These are phyloP conservation scores for Prunus mira DNA, from an alignment of 306 rosid genomes.

Conservation along the genomic window DNA sequence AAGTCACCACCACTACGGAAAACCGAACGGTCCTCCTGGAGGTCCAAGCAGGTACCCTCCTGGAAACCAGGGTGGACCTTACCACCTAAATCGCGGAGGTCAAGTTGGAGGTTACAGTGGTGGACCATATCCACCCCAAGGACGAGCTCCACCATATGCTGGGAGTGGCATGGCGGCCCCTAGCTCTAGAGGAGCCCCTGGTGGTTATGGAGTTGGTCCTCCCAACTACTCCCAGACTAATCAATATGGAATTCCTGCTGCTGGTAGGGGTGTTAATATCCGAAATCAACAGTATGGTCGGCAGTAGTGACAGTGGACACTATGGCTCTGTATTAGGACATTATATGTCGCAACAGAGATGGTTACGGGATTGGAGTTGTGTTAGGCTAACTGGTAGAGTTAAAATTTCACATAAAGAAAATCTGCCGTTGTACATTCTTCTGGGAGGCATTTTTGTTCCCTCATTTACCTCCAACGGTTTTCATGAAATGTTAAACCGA, in stretches of 20 bases:
- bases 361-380: background rate
- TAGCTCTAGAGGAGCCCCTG: slow-evolving; percentile 52
- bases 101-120: slow-evolving; percentile 51
- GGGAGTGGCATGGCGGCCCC: slow-evolving; percentile 54
- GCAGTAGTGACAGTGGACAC: slow-evolving; percentile 30
- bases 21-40: slow-evolving; percentile 44
- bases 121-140: slow-evolving; percentile 65
- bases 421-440: slow-evolving; percentile 2
- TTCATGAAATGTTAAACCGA: background rate
- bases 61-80: slow-evolving; percentile 48
- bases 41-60: slow-evolving; percentile 55
- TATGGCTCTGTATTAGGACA: background rate
- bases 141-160: slow-evolving; percentile 58
- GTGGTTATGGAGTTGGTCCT: slow-evolving; percentile 54
- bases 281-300: slow-evolving; percentile 59
- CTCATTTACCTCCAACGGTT: background rate
- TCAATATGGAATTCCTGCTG: slow-evolving; percentile 55
- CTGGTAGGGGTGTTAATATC: slow-evolving; percentile 45
- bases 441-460: background rate
- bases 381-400: background rate
- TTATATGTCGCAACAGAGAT: background rate
- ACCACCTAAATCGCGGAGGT: slow-evolving; percentile 41
- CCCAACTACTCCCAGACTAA: slow-evolving; percentile 50
- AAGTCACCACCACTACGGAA: slow-evolving; percentile 48
- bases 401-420: background rate